Evolutionary conservation across 2,329 filamentous ascomycete species (phyloP), one percentile per base, ranked within the genome.

Genomic region (Colletotrichum scovillei): DNA sequence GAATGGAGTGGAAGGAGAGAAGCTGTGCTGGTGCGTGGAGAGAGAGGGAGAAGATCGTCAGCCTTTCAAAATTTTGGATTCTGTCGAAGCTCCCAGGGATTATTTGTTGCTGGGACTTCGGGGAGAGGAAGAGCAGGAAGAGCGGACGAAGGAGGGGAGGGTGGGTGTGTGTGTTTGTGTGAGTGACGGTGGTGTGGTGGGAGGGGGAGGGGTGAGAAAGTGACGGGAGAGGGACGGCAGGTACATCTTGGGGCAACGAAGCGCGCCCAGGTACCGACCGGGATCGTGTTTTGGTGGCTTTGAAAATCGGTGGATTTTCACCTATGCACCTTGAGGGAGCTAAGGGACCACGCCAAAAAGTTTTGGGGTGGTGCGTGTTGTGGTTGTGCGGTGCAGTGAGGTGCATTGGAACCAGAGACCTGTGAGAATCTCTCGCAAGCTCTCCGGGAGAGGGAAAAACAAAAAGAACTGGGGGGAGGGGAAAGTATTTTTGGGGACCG

Each of bases 61-160:
- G 75, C 75, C 75, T 74, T 76, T 73, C 70, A 73, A 75, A 76
- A 75, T 63, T 75, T 76, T 75, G 75, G 75, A 72, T 57, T 71
- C 53, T 32, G 73, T 65, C 68, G 72, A 69, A 72, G 69, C 68
- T 66, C 65, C 55, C 70, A 75, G 70, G 69, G 73, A 72, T 72
- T 73, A 73, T 73, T 69, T 73, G 70, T 75, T 75, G 73, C 71
- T 73, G 73, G 73, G 73, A 59, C 65, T 42, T 42, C 16, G 38
- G 38, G 38, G 38, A 42, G 38, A 42, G 38, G 38, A 72, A 68
- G 12, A 42, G 26, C n/a, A 30, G 58, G 56, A 55, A 28, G 42
- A 49, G 42, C 42, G 42, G 42, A 72, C 26, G 35, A 35, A 35
- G 22, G 49, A 32, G 38, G 69, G 52, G 63, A 63, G 57, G 59